These are phyloP conservation scores for Penicillium paneum DNA, from an alignment of 2,329 filamentous ascomycete species.

Conservation along the genomic window DNA sequence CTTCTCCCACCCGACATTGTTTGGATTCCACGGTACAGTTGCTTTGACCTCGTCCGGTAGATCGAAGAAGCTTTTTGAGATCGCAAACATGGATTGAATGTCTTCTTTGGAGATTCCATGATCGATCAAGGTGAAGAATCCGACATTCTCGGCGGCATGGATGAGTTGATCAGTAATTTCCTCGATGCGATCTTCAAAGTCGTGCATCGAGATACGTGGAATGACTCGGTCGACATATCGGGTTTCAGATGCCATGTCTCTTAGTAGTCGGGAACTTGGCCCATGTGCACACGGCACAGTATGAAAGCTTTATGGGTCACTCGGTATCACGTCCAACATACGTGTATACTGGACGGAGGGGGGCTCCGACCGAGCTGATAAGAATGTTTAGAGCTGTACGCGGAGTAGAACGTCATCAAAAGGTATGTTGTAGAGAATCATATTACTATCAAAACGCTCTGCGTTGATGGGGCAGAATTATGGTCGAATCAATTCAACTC, in stretches of 20 bases:
- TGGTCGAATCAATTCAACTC: background rate
- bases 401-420: background rate
- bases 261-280: background rate
- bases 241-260: constrained; percentile 23
- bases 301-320: background rate
- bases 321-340: background rate
- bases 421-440: background rate
- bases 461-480: background rate
- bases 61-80: constrained; percentile 54
- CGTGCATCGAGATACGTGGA: constrained; percentile 53
- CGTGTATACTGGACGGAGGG: constrained; percentile 2
- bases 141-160: constrained; percentile 55
- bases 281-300: background rate
- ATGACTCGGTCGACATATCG: constrained; percentile 46
- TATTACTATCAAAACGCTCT: background rate
- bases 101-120: constrained; percentile 52
- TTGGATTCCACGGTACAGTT: constrained; percentile 52
- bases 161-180: constrained; percentile 53
- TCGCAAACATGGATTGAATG: constrained; percentile 52
- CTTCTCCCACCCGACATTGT: constrained; percentile 62
- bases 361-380: constrained; percentile 28
- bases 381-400: constrained; percentile 16
- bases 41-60: constrained; percentile 53
- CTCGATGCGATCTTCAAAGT: constrained; percentile 54
- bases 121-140: constrained; percentile 59